Evolutionary conservation across 352 stramenopile genomes (phyloP), one percentile per base, ranked within the genome.

Genomic region (Globisporangium nunn): DNA sequence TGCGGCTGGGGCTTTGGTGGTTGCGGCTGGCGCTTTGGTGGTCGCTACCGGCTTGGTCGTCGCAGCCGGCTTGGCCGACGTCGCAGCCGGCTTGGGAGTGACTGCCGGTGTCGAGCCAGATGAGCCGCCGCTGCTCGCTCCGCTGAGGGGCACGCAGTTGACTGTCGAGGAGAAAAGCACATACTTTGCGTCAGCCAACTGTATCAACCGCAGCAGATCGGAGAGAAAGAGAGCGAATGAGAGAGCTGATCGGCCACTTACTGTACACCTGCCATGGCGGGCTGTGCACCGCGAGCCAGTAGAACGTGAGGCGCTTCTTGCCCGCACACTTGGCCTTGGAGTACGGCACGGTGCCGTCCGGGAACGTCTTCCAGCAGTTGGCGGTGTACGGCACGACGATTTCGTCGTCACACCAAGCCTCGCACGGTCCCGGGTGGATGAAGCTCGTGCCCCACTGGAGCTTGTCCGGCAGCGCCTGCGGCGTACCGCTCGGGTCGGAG

Each of bases 241-340:
- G 23, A 37, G 33, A 37, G 4, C 7, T 12, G 6, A 8, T 37
- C 6, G 10, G 2, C 33, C n/a, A 57, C 33, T 57, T 50, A 23
- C 30, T 62, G 54, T 66, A 66, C 5, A 66, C 54, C n/a, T 66
- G 60, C 53, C 53, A 66, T n/a, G 53, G 43, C 29, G 53, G 44
- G 10, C 33, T 40, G 49, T 66, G 53, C 40, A 63, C 17, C 28
- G 54, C 55, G 31, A 63, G 40, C 61, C 61, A 67, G 40, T 63
- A 51, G 54, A 67, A 63, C n/a, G 49, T 54, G 39, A 66, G 31
- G n/a, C 37, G 55, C n/a, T 56, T 56, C 46, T 61, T 56, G 33
- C 61, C 61, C 2, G 50, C 18, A 14, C 61, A 67, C 50, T 51
- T 55, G 37, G 41, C 50, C 28, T 59, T 61, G 30, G 47, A 23